These are phyloP conservation scores for Phytophthora macrochlamydospora DNA, from an alignment of 352 stramenopile genomes.

Conservation along the genomic window DNA sequence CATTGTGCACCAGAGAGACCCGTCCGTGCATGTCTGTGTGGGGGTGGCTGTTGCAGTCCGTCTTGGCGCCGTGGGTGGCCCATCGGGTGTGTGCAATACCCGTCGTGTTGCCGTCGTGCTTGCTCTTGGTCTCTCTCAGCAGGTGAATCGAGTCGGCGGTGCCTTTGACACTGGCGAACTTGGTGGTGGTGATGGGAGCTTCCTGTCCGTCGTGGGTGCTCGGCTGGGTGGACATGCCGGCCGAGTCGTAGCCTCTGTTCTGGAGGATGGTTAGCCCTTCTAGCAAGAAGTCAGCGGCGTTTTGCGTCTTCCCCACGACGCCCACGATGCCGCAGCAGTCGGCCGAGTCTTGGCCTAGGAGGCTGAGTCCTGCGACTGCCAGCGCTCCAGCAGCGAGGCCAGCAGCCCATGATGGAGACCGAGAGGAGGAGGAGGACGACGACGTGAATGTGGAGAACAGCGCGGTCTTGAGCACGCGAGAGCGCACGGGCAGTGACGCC, in stretches of 20 bases:
- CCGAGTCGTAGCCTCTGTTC: constrained; percentile 98
- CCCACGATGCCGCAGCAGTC: constrained; percentile 83
- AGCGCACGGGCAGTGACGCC: constrained; percentile 8
- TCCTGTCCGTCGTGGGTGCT: constrained; percentile 27
- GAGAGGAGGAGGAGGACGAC: not conserved
- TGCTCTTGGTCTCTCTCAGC: constrained; percentile 74
- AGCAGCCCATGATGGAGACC: constrained; percentile 19
- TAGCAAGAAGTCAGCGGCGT: constrained; percentile 83
- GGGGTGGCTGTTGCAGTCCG: constrained; percentile 98
- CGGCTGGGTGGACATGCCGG: constrained; percentile 95
- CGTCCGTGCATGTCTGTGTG: constrained; percentile 94
- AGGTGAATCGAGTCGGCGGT: constrained; percentile 94
- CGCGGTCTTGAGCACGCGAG: constrained; percentile 6
- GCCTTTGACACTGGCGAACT: constrained; percentile 92
- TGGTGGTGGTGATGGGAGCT: constrained; percentile 90
- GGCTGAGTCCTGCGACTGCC: constrained; percentile 8
- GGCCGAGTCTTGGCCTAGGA: constrained; percentile 15
- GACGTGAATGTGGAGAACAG: constrained; percentile 1
- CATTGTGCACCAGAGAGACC: constrained; percentile 99
- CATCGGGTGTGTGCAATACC: constrained; percentile 99
- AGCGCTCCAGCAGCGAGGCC: constrained; percentile 25
- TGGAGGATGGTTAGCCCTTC: constrained; percentile 91
- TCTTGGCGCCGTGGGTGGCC: constrained; percentile 98
- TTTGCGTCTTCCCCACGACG: constrained; percentile 66
- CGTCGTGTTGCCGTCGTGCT: constrained; percentile 89